Percentiles rank a stretch among this genome's conserved stretches.
Evolutionary conservation across 176 grass and related monocot species (phyloP).

Genomic region (Leersia perrieri): DNA sequence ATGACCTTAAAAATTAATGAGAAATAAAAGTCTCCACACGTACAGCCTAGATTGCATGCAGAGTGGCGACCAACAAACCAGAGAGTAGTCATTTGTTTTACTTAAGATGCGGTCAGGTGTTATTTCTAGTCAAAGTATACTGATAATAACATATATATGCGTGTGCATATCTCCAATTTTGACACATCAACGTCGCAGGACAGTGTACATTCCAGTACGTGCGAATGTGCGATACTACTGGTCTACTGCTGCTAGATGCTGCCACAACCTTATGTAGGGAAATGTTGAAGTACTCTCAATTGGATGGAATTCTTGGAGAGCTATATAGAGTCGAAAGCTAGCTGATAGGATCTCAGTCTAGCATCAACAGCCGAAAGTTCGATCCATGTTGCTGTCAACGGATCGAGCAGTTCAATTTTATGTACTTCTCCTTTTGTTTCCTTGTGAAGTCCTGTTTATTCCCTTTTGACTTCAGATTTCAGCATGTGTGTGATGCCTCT

Average conservation of each 20-base stretch:
- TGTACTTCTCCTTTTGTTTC: background rate
- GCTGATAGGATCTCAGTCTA: background rate
- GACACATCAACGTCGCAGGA: background rate
- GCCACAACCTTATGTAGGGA: background rate
- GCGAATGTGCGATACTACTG: background rate
- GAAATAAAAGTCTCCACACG: too few relatives aligned
- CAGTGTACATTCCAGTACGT: background rate
- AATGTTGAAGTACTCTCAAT: background rate
- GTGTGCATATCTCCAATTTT: background rate
- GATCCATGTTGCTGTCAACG: background rate
- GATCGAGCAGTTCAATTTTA: background rate
- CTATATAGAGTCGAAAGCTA: background rate
- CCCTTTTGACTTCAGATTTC: background rate
- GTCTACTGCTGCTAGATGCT: background rate
- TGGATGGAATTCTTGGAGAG: background rate
- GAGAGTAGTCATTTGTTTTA: too few relatives aligned
- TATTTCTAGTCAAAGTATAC: background rate
- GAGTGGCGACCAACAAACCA: too few relatives aligned
- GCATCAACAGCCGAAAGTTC: constrained; percentile 5
- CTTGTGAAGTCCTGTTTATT: background rate
- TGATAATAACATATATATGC: background rate
- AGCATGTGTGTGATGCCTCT: too few relatives aligned
- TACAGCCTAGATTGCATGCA: too few relatives aligned
- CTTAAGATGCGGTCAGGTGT: too few relatives aligned
- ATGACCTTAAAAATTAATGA: too few relatives aligned